Evolutionary conservation across 2,329 filamentous ascomycete genomes (phyloP), one percentile per base, ranked within the genome.

Genomic region (Cercospora sp.): DNA sequence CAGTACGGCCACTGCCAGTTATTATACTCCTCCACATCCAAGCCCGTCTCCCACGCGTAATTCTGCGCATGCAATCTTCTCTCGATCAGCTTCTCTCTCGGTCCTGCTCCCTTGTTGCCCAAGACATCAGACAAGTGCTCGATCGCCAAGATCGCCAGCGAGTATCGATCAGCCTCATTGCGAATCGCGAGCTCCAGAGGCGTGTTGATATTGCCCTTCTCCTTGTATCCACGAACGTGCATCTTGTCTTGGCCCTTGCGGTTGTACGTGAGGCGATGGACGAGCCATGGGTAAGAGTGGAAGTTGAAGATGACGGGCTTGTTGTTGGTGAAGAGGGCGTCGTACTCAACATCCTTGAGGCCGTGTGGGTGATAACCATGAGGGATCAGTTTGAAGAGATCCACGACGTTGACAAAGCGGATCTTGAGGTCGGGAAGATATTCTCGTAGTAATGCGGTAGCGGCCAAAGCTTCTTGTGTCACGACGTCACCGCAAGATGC

Each of bases 121-220:
- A 93, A 80, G 1, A 80, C 70, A n/a, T 70, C 79, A 7, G 84
- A 82, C 74, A 92, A 86, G 70, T 86, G 85, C 74, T 93, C 90
- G 67, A 94, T 90, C 13, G 91, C 91, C 74, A 90, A 88, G 69
- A 94, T 92, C 9, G 91, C 91, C 43, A 94, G 81, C 73, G 88
- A 91, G 81, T 90, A 94, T 30, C 91, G 85, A 80, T 94, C 91
- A 0, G 90, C 91, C 74, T 89, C 85, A 80, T 94, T 94, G 68
- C 90, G 85, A 76, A 93, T 91, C 30, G 91, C 91, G 71, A 94
- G 82, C 80, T 93, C 91, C 21, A 93, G 87, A 1, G 91, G 91
- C 0, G 91, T 93, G 77, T 94, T 90, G 73, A 93, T 93, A 78
- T 93, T 94, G 58, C 91, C 91, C 85, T 94, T 93, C 82, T 94